These are phyloP conservation scores for Trichomonas tenax DNA, from an alignment of 208 protist genomes.

Conservation along the genomic window DNA sequence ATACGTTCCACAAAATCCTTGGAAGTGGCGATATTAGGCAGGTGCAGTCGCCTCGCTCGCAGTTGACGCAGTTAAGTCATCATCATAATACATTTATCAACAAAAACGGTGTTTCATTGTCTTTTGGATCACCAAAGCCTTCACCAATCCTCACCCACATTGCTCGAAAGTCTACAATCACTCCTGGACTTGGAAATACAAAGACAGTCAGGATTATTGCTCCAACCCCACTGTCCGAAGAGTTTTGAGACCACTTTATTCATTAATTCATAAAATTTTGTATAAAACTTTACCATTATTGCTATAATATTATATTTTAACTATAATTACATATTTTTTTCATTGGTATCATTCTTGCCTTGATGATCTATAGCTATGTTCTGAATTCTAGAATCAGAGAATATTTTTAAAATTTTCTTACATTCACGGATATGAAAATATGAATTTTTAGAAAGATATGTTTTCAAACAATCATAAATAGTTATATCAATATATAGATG, in stretches of 20 bases:
- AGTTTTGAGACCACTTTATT: not conserved
- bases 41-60: not conserved
- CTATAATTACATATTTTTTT: too few relatives aligned
- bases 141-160: not conserved
- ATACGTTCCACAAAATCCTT: not conserved
- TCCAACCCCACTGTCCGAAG: not conserved
- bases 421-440: too few relatives aligned
- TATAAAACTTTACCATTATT: too few relatives aligned
- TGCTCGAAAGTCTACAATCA: not conserved
- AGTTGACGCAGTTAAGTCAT: not conserved
- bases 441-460: too few relatives aligned
- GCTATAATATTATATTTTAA: too few relatives aligned
- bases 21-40: not conserved
- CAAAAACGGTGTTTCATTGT: not conserved
- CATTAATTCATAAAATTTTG: too few relatives aligned
- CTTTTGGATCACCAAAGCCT: not conserved
- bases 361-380: too few relatives aligned
- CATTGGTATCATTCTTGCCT: too few relatives aligned
- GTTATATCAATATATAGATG: too few relatives aligned
- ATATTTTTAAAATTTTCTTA: too few relatives aligned
- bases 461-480: too few relatives aligned
- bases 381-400: too few relatives aligned
- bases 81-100: not conserved
- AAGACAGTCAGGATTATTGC: not conserved
- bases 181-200: not conserved